A percentile compares a stretch with the other conserved stretches of the same genome.
Evolutionary conservation across 2,329 filamentous ascomycete species (phyloP).

Genomic region (Talaromyces rugulosus): DNA sequence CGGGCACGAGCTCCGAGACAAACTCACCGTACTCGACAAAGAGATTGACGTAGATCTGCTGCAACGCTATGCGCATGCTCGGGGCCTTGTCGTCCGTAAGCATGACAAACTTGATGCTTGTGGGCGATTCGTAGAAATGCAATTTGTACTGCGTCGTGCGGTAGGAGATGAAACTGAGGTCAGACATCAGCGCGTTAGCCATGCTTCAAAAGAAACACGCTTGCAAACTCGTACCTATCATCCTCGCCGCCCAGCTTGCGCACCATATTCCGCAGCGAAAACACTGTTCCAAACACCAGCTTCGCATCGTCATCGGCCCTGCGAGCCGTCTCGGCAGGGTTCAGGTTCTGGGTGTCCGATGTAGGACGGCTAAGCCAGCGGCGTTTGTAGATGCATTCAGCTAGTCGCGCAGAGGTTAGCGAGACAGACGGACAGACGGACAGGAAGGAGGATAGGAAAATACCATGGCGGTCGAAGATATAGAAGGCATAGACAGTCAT

Average conservation of each 20-base stretch:
- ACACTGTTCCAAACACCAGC: conserved; percentile 94
- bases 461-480: conserved; percentile 98
- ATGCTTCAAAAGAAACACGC: neutral
- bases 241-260: conserved; percentile 91
- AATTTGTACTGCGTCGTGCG: conserved; percentile 94
- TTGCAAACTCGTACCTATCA: conserved; percentile 56
- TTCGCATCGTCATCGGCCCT: conserved; percentile 78
- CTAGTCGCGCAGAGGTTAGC: conserved; percentile 44
- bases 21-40: conserved; percentile 85
- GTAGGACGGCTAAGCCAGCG: conserved; percentile 64
- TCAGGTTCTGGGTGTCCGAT: conserved; percentile 44
- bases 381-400: conserved; percentile 94
- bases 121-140: conserved; percentile 98
- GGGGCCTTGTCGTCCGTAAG: conserved; percentile 83
- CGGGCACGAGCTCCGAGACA: neutral
- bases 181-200: neutral
- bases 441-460: conserved; percentile 21
- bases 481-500: conserved; percentile 98
- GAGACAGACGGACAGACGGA: neutral
- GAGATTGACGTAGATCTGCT: conserved; percentile 97
- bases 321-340: conserved; percentile 36
- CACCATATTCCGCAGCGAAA: conserved; percentile 93
- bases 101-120: conserved; percentile 94
- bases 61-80: conserved; percentile 88
- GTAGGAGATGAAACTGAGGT: conserved; percentile 77